These are phyloP conservation scores for Lasiosphaeriaceae sp. DNA, from an alignment of 495 filamentous ascomycete genomes.

Conservation along the genomic window DNA sequence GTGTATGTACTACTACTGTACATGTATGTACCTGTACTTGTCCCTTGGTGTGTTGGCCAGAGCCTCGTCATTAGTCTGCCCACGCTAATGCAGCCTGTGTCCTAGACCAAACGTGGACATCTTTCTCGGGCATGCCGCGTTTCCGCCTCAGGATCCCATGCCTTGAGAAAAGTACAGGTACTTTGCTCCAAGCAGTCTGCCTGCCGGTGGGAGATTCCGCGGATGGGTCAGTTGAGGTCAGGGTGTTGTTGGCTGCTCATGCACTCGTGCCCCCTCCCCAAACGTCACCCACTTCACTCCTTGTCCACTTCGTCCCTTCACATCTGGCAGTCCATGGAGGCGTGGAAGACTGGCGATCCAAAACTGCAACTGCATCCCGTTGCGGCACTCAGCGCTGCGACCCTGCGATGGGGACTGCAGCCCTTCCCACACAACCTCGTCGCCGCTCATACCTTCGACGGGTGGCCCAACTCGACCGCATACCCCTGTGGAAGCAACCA, in stretches of 20 bases:
- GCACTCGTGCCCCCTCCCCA: too few relatives aligned
- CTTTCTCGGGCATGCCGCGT: background rate
- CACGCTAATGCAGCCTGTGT: background rate
- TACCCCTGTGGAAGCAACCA: background rate
- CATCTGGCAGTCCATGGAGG: background rate
- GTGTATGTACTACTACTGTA: too few relatives aligned
- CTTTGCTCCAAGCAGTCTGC: background rate
- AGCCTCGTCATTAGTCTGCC: background rate
- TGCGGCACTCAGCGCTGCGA: conserved; percentile 1
- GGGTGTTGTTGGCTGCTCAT: too few relatives aligned
- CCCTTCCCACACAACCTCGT: background rate
- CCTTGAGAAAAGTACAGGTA: too few relatives aligned
- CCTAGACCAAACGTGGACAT: background rate
- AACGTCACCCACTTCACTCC: background rate
- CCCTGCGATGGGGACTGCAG: background rate
- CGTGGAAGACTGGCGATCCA: conserved; percentile 1
- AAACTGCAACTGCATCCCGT: background rate
- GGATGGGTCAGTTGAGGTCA: too few relatives aligned
- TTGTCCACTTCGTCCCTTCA: background rate
- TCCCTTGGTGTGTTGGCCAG: background rate
- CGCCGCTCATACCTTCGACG: background rate
- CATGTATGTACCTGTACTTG: too few relatives aligned
- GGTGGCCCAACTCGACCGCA: background rate
- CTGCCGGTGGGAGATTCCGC: too few relatives aligned
- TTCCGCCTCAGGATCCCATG: background rate